Evolutionary conservation across 2,329 filamentous ascomycete species (phyloP).

Genomic region (Cercospora nicotianae): DNA sequence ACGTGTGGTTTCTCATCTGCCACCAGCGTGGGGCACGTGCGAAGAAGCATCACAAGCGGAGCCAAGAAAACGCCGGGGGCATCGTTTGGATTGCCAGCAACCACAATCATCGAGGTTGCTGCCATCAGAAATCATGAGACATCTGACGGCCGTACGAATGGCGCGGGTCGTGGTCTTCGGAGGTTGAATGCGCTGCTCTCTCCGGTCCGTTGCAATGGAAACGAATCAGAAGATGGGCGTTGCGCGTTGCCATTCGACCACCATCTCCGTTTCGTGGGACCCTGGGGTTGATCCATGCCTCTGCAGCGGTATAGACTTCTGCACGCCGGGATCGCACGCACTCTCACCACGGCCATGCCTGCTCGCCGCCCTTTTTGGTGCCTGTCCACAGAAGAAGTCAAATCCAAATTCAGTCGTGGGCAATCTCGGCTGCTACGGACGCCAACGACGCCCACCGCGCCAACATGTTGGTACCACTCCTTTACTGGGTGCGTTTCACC

Average conservation of each 20-base stretch:
- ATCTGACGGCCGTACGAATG: not conserved
- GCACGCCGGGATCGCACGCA: not conserved
- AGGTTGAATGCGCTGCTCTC: not conserved
- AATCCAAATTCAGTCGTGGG: not conserved
- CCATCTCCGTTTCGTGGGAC: not conserved
- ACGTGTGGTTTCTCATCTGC: not conserved
- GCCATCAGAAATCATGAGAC: not conserved
- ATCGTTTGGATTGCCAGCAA: not conserved
- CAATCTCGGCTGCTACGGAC: conserved; percentile 10
- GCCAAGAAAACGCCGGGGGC: not conserved
- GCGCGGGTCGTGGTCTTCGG: not conserved
- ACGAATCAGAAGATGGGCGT: not conserved
- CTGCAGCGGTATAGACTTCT: not conserved
- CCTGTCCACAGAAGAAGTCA: conserved; percentile 1
- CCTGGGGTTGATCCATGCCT: not conserved
- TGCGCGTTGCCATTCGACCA: not conserved
- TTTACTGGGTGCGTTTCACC: conserved; percentile 9
- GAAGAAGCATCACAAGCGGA: not conserved
- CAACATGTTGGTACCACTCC: conserved; percentile 8
- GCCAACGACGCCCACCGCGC: conserved; percentile 5
- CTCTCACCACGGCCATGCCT: not conserved
- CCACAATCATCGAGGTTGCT: not conserved
- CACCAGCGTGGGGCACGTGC: not conserved
- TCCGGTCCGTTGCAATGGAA: not conserved
- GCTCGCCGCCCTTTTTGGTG: not conserved